These are phyloP conservation scores for Apiospora hydei DNA, from an alignment of 2,329 filamentous ascomycete species.

Conservation along the genomic window DNA sequence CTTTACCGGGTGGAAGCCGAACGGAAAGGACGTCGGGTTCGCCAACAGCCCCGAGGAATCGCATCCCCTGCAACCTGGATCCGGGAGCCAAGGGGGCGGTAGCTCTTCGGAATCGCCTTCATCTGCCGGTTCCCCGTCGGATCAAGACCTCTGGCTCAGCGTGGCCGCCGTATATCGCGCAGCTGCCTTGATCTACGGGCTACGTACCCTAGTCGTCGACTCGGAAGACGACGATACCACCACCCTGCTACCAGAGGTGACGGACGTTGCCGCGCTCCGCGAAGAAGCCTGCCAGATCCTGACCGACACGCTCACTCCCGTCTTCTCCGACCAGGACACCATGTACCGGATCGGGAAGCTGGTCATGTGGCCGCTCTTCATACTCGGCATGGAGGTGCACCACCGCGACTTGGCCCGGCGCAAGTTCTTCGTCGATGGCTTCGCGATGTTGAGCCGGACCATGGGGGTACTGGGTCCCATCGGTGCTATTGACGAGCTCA, in stretches of 20 bases:
- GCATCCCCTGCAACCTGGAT: not conserved
- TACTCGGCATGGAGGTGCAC: slow-evolving; percentile 27
- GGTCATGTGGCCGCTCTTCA: slow-evolving; percentile 28
- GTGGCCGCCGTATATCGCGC: slow-evolving; percentile 26
- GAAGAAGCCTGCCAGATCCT: slow-evolving; percentile 8
- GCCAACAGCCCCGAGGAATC: not conserved
- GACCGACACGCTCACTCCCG: slow-evolving; percentile 9
- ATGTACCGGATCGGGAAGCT: slow-evolving; percentile 29
- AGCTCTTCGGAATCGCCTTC: slow-evolving; percentile 16
- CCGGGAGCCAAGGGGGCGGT: not conserved
- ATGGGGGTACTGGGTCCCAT: slow-evolving; percentile 26
- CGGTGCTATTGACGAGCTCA: slow-evolving; percentile 23
- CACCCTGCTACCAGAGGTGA: not conserved
- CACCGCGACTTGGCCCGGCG: not conserved
- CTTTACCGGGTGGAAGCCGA: slow-evolving; percentile 27
- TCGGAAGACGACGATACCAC: slow-evolving; percentile 1
- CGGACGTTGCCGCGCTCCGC: slow-evolving; percentile 14
- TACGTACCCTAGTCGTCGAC: slow-evolving; percentile 27
- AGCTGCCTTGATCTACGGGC: slow-evolving; percentile 24
- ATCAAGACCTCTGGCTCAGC: slow-evolving; percentile 23
- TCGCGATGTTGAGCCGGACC: slow-evolving; percentile 23
- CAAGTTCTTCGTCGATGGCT: slow-evolving; percentile 23
- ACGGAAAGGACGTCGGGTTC: slow-evolving; percentile 27
- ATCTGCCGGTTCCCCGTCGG: slow-evolving; percentile 9
- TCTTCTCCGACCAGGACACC: slow-evolving; percentile 25